These are phyloP conservation scores for Pythium brassicae DNA, from an alignment of 352 stramenopile species.

Conservation along the genomic window DNA sequence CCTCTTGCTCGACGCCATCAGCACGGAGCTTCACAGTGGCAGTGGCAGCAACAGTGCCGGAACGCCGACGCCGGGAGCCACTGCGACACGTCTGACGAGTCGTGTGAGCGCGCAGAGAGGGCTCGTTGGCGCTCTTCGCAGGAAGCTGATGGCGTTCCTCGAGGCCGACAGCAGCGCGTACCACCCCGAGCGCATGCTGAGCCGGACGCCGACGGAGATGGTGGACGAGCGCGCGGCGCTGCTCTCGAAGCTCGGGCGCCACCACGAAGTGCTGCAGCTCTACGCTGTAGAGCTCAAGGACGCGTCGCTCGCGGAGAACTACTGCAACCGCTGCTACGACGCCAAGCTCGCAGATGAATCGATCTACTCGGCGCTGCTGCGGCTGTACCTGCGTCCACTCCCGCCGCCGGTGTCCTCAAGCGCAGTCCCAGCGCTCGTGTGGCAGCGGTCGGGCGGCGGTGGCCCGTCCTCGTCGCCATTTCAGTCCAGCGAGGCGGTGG, in stretches of 20 bases:
- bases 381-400: conserved; percentile 61
- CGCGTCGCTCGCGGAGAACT: conserved; percentile 60
- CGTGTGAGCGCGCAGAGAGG: conserved; percentile 55
- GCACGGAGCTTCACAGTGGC: conserved; percentile 21
- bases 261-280: conserved; percentile 78
- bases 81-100: conserved; percentile 31
- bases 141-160: conserved; percentile 66
- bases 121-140: conserved; percentile 47
- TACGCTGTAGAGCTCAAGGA: conserved; percentile 77
- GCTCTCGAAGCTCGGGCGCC: conserved; percentile 65
- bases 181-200: conserved; percentile 80
- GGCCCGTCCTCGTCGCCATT: conserved; percentile 11
- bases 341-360: conserved; percentile 66
- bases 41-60: neutral
- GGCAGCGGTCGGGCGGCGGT: conserved; percentile 13
- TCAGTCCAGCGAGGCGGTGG: conserved; percentile 52
- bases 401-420: conserved; percentile 11
- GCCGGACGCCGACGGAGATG: conserved; percentile 67
- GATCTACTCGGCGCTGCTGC: conserved; percentile 79
- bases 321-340: conserved; percentile 82
- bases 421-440: conserved; percentile 23
- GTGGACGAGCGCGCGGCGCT: conserved; percentile 75
- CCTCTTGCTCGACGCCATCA: conserved; percentile 71
- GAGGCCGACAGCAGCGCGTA: conserved; percentile 47
- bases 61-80: conserved; percentile 1